A percentile compares a stretch with the other conserved stretches of the same genome.
Evolutionary conservation across 805 yeast genomes (phyloP).

Genomic region (Pichia exigua): DNA sequence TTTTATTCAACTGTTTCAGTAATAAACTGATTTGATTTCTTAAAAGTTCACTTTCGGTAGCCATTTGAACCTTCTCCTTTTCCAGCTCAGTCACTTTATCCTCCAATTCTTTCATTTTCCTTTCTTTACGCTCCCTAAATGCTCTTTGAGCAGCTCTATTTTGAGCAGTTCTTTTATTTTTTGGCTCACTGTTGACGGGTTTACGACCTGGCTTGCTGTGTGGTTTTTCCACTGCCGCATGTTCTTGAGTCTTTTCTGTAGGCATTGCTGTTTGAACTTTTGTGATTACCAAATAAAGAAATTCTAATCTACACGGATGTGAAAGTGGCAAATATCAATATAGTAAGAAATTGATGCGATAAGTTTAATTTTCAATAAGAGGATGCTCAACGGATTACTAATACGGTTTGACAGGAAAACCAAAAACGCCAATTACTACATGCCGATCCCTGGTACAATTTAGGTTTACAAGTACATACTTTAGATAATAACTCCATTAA

Average conservation of each 20-base stretch:
- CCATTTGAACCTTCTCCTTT: conserved; percentile 57
- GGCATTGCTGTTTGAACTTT: neutral
- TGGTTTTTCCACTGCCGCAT: conserved; percentile 8
- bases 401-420: neutral
- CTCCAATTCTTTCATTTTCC: conserved; percentile 77
- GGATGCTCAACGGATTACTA: neutral
- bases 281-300: too few relatives aligned
- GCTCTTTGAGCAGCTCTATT: conserved; percentile 99
- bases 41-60: conserved; percentile 65
- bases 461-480: too few relatives aligned
- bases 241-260: conserved; percentile 3
- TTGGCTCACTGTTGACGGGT: conserved; percentile 64
- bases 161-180: conserved; percentile 88
- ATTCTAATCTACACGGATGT: too few relatives aligned
- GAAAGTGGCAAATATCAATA: neutral
- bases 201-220: conserved; percentile 67
- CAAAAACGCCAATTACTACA: too few relatives aligned
- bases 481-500: too few relatives aligned
- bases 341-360: neutral
- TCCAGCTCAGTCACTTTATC: conserved; percentile 68
- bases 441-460: too few relatives aligned
- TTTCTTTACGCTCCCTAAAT: conserved; percentile 88
- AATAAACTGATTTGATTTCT: conserved; percentile 70
- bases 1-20: conserved; percentile 48
- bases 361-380: neutral